A percentile compares a stretch with the other conserved stretches of the same genome.
Evolutionary conservation across 1,139 yeast genomes (phyloP).

Genomic region (Scheffersomyces stambukii): DNA sequence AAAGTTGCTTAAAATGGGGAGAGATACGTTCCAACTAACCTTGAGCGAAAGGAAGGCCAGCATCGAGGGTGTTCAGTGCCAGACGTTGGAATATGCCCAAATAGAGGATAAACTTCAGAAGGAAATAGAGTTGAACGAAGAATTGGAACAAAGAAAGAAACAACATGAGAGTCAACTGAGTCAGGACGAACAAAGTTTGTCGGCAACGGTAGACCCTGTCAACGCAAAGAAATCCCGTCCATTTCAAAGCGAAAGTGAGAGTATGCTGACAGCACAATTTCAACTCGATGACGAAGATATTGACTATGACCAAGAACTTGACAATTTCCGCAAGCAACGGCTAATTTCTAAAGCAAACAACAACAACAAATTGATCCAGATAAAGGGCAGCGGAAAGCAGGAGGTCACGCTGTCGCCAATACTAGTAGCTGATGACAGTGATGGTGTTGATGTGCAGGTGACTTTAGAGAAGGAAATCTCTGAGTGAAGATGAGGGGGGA

Average conservation of each 20-base stretch:
- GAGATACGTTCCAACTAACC: conserved; percentile 13
- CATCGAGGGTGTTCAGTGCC: conserved; percentile 13
- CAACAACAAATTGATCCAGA: conserved; percentile 21
- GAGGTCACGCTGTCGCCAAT: conserved; percentile 20
- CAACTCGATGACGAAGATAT: conserved; percentile 14
- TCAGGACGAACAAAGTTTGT: too few species aligned
- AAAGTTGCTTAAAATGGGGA: conserved; percentile 22
- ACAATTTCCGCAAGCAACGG: conserved; percentile 31
- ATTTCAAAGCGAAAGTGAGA: too few species aligned
- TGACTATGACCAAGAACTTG: conserved; percentile 3
- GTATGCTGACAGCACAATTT: conserved; percentile 9
- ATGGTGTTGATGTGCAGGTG: too few species aligned
- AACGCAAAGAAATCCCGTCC: too few species aligned
- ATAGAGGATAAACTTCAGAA: conserved; percentile 9
- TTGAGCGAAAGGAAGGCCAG: conserved; percentile 12
- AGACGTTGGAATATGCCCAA: conserved; percentile 13
- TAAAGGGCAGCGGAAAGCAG: conserved; percentile 20
- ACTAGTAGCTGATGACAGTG: conserved; percentile 10
- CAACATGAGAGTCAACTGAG: too few species aligned
- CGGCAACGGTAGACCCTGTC: too few species aligned
- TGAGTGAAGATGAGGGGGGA: too few species aligned
- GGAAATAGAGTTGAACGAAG: conserved; percentile 7
- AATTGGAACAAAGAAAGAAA: conserved; percentile 4
- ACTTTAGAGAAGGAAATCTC: too few species aligned
- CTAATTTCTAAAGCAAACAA: conserved; percentile 27